phyloP scores from a whole-genome alignment of 495 filamentous ascomycete species.

The Aspergillus biplanus region DNA sequence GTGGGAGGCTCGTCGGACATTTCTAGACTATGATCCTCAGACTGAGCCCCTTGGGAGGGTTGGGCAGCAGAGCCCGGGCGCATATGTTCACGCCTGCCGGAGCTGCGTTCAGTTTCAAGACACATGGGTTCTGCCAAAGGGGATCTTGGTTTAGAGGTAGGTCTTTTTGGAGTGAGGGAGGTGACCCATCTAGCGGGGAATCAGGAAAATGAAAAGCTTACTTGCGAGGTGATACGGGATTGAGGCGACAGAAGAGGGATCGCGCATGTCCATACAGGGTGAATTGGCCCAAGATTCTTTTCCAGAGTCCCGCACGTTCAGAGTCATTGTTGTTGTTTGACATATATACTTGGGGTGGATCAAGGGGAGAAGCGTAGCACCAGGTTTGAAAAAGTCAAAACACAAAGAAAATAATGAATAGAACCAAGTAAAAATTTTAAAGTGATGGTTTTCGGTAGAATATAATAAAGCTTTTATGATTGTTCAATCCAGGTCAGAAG shows the following conservation, averaged over 20 bases:
- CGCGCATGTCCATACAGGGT: slow-evolving; percentile 37
- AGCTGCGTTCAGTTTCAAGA: slow-evolving; percentile 29
- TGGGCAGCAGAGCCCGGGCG: slow-evolving; percentile 13
- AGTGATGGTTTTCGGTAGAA: not conserved
- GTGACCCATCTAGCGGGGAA: not conserved
- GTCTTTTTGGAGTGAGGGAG: slow-evolving; percentile 20
- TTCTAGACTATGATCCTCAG: not conserved
- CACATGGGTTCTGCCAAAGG: slow-evolving; percentile 28
- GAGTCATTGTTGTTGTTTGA: slow-evolving; percentile 37
- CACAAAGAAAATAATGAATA: not conserved
- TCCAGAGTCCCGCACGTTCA: slow-evolving; percentile 43
- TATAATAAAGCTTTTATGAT: not conserved
- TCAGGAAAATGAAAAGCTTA: slow-evolving; percentile 28
- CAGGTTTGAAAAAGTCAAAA: not conserved
- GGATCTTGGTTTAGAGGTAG: slow-evolving; percentile 20
- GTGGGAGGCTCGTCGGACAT: slow-evolving; percentile 25
- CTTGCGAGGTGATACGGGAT: slow-evolving; percentile 33
- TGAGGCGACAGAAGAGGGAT: slow-evolving; percentile 34
- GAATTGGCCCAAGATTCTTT: slow-evolving; percentile 44
- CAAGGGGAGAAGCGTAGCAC: too few species aligned
- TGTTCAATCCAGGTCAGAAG: not conserved
- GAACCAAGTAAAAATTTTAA: not conserved
- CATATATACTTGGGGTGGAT: slow-evolving; percentile 25
- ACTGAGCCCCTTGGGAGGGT: slow-evolving; percentile 5
- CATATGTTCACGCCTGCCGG: slow-evolving; percentile 18